Evolutionary conservation across 2,329 filamentous ascomycete genomes (phyloP), one percentile per base, ranked within the genome.

Genomic region (Arthroderma uncinatum): DNA sequence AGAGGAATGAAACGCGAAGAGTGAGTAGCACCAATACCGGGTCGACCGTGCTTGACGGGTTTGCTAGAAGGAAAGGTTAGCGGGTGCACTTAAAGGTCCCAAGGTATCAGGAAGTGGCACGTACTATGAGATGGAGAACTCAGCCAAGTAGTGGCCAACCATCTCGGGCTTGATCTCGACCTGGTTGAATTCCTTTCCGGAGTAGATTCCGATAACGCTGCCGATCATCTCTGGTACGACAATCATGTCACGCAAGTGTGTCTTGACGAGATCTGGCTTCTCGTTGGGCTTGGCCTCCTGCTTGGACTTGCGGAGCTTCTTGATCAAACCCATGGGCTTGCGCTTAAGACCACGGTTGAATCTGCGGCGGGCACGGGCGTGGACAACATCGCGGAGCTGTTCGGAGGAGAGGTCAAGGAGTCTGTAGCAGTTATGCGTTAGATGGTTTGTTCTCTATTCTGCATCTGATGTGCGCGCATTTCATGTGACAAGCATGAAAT

Each of bases 1-100:
- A 98, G 87, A 78, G 93, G 93, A 83, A 98, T 98, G 87, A 98
- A 98, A 86, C 93, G 90, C 79, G 93, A 98, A 82, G 92, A 97
- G 88, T 98, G 91, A 71, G 93, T 98, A 74, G 93, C 93, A 94
- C 93, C 93, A 74, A 98, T 98, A 97, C 93, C 93, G 74, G 93
- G 93, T 79, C 93, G 84, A 85, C 93, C 93, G 87, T 98, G 93
- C 89, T 97, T 98, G 86, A 98, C 93, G 73, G 93, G 93, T 82
- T 91, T 91, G 89, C 90, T 95, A 71, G 74, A 19, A 57, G 39
- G 10, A 12, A 37, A 2, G 8, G 40, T 19, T 42, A 53, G 44
- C 40, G 3, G 4, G 16, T 3, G 21, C 16, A 36, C 16, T 23
- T 10, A 23, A 5, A 4, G 16, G 14, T 19, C 9, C 25, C 25